Conservation (phyloP, 1,139 yeast species). For the Yamadazyma diddensiae region DNA sequence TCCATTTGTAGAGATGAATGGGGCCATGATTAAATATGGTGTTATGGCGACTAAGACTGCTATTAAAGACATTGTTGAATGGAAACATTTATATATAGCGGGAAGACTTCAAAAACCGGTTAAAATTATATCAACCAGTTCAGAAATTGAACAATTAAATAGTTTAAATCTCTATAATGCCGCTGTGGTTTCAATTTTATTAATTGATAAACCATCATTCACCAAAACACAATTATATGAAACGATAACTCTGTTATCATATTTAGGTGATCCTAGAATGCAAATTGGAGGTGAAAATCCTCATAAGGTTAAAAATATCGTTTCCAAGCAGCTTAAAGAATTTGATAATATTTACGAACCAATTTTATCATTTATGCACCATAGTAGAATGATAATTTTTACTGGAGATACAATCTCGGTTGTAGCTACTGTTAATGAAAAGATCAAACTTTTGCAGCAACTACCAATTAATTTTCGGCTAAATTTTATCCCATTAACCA, state of each 20-base stretch:
- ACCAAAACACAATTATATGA: slow-evolving; percentile 68
- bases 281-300: slow-evolving; percentile 90
- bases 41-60: slow-evolving; percentile 64
- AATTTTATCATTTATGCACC: background rate
- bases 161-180: slow-evolving; percentile 80
- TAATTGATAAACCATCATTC: slow-evolving; percentile 39
- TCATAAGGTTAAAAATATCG: slow-evolving; percentile 80
- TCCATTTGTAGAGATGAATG: slow-evolving; percentile 66
- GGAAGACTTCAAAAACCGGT: slow-evolving; percentile 97
- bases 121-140: slow-evolving; percentile 58
- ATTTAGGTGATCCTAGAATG: slow-evolving; percentile 89
- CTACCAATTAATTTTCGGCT: slow-evolving; percentile 53
- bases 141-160: slow-evolving; percentile 27
- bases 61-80: slow-evolving; percentile 66
- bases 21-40: slow-evolving; percentile 76
- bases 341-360: slow-evolving; percentile 76
- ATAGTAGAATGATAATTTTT: slow-evolving; percentile 27
- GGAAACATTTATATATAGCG: slow-evolving; percentile 85
- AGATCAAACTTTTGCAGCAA: slow-evolving; percentile 27
- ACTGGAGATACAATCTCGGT: slow-evolving; percentile 16
- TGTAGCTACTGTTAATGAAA: slow-evolving; percentile 2
- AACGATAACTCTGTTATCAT: slow-evolving; percentile 77
- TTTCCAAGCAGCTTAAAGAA: slow-evolving; percentile 64
- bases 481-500: background rate
- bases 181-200: slow-evolving; percentile 60